phyloP scores from a whole-genome alignment of 83 land plant species.

The Picea abies region DNA sequence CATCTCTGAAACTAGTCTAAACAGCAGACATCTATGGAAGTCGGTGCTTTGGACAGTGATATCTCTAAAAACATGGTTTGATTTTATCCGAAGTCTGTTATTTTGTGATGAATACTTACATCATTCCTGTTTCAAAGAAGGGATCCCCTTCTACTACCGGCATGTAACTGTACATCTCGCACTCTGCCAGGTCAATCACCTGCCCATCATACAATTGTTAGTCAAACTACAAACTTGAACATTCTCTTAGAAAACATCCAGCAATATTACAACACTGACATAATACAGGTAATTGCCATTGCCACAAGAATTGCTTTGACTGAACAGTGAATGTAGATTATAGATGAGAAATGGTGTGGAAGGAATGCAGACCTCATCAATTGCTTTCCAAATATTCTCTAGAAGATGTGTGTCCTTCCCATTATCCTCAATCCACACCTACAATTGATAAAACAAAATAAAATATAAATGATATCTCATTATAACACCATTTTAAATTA shows the following conservation, averaged over 20 bases:
- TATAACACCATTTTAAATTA: neutral
- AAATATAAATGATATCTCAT: neutral
- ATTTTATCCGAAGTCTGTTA: no score
- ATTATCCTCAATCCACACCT: constrained; percentile 51
- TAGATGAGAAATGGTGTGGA: neutral
- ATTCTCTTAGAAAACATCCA: no score
- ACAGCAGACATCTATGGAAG: no score
- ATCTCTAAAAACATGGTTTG: no score
- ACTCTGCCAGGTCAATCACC: constrained; percentile 56
- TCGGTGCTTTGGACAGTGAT: no score
- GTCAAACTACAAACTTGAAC: neutral
- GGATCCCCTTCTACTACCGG: constrained; percentile 64
- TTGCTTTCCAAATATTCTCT: constrained; percentile 43
- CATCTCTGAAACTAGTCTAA: no score
- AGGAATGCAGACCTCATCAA: constrained; percentile 48
- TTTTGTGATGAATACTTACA: constrained; percentile 34
- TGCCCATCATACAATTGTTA: constrained; percentile 21
- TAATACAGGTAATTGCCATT: neutral
- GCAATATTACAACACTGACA: neutral
- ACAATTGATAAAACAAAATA: neutral
- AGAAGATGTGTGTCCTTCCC: constrained; percentile 35
- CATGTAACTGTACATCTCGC: constrained; percentile 71
- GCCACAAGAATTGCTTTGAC: neutral
- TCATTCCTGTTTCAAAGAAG: constrained; percentile 49
- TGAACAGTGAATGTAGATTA: neutral